A percentile compares a stretch with the other conserved stretches of the same genome.
These are phyloP conservation scores for Ceratocystis diversiconidia DNA, from an alignment of 2,329 filamentous ascomycete genomes.

Conservation along the genomic window DNA sequence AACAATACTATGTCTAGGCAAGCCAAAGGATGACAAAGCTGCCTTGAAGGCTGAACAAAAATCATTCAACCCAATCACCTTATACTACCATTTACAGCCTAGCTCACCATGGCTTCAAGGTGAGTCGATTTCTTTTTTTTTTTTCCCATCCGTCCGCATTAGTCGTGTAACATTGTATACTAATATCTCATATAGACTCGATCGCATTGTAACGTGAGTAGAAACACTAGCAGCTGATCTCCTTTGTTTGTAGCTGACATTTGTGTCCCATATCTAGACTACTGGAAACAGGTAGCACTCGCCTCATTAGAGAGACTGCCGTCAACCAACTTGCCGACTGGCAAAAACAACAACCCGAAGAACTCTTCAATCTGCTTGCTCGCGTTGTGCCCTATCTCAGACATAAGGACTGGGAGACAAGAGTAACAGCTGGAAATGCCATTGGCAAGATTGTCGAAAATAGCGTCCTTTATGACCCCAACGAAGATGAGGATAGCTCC, in stretches of 20 bases:
- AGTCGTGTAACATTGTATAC: neutral
- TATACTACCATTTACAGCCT: neutral
- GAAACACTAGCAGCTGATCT: neutral
- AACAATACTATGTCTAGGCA: neutral
- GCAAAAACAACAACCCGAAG: constrained; percentile 94
- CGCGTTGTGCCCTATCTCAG: constrained; percentile 89
- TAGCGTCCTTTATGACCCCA: constrained; percentile 77
- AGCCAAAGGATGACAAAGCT: constrained; percentile 18
- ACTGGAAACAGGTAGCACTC: constrained; percentile 92
- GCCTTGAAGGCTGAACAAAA: constrained; percentile 14
- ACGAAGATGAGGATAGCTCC: constrained; percentile 45
- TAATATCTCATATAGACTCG: constrained; percentile 43
- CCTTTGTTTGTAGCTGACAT: neutral
- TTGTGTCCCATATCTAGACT: constrained; percentile 41
- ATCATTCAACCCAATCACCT: constrained; percentile 18
- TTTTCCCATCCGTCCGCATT: neutral
- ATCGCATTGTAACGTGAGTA: constrained; percentile 75
- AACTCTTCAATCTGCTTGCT: constrained; percentile 87
- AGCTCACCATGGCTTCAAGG: constrained; percentile 44
- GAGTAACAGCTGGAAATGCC: constrained; percentile 83
- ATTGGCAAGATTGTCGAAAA: constrained; percentile 89
- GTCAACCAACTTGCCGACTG: constrained; percentile 94
- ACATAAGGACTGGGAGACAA: constrained; percentile 93
- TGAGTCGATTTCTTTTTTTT: constrained; percentile 23
- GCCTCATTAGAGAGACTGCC: constrained; percentile 89